phyloP scores from a whole-genome alignment of 2,329 filamentous ascomycete genomes.

The Ceratocystiopsis minuta region DNA sequence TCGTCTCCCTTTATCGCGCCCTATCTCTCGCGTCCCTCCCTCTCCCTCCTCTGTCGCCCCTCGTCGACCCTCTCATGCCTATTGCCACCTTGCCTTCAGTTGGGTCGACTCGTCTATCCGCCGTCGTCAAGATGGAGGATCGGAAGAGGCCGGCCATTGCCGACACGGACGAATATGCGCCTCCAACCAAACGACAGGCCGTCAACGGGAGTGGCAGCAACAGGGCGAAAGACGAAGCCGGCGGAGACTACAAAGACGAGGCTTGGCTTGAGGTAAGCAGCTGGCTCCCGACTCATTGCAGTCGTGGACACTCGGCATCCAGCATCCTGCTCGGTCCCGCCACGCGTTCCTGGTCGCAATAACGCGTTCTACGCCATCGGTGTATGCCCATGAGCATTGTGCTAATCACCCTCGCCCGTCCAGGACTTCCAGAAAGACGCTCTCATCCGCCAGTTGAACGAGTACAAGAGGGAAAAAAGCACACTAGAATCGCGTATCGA shows the following conservation, averaged over 20 bases:
- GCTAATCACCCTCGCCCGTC: conserved; percentile 17
- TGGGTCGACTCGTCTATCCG: conserved; percentile 51
- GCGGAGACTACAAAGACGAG: conserved; percentile 38
- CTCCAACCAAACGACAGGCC: conserved; percentile 81
- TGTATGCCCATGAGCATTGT: not conserved
- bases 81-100: conserved; percentile 58
- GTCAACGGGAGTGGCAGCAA: conserved; percentile 52
- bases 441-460: conserved; percentile 92
- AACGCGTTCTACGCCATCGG: too few relatives aligned
- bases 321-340: not conserved
- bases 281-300: too few relatives aligned
- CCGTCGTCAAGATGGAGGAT: conserved; percentile 94
- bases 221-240: conserved; percentile 33
- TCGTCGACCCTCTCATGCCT: conserved; percentile 55
- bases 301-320: not conserved
- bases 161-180: conserved; percentile 66
- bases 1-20: not conserved
- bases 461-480: conserved; percentile 82
- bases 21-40: not conserved
- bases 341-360: not conserved
- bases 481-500: conserved; percentile 66
- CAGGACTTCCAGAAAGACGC: conserved; percentile 91
- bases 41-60: not conserved
- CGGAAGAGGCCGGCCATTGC: conserved; percentile 84
- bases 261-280: conserved; percentile 46